Base-by-base conservation (phyloP, 352 stramenopile genomes). In the Globisporangium solare region DNA sequence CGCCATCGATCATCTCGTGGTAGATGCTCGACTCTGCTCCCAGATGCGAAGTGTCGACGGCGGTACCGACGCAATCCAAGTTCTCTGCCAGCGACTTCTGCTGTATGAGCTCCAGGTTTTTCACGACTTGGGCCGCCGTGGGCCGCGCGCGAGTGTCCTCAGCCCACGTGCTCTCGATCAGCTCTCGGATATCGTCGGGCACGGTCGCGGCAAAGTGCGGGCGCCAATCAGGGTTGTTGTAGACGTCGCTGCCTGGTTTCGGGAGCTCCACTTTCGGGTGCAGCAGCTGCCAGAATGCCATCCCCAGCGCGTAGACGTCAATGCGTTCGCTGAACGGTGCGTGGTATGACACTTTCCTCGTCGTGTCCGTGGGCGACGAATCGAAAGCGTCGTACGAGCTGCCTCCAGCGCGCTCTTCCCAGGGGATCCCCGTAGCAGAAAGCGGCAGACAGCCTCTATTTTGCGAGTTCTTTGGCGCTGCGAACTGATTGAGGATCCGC, bases 261-360 rank as follows among this genome's bases (percentile, higher is more conserved):
- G 75, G 73, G 13, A 77, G 82, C 50, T 86, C 82, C 39, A 76
- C 64, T 35, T 67, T 59, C 2, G 77, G 77, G 50, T 88, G 69
- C 27, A 86, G 53, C 6, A 93, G 71, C 41, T 92, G 73, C 81
- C 83, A 92, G 49, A 92, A 71, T 13, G 82, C 86, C 46, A 92
- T 83, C 37, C 61, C 82, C 32, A 93, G 63, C n/a, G 74, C 76
- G 52, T 87, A 92, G 17, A 93, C 70, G 51, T 93, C 83, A 17
- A 84, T 70, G 14, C 71, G 73, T 42, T 92, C 79, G 3, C 71
- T 76, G 58, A 89, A 93, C 14, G 64, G 59, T 31, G 70, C 71
- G 22, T 76, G 55, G 51, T 51, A 53, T 67, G 75, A 54, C 60
- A 71, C 17, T 70, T 70, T 47, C 63, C 74, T 52, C 76, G 79